Evolutionary conservation across 768 basidiomycete species (phyloP).

Genomic region (Kwoniella pini): DNA sequence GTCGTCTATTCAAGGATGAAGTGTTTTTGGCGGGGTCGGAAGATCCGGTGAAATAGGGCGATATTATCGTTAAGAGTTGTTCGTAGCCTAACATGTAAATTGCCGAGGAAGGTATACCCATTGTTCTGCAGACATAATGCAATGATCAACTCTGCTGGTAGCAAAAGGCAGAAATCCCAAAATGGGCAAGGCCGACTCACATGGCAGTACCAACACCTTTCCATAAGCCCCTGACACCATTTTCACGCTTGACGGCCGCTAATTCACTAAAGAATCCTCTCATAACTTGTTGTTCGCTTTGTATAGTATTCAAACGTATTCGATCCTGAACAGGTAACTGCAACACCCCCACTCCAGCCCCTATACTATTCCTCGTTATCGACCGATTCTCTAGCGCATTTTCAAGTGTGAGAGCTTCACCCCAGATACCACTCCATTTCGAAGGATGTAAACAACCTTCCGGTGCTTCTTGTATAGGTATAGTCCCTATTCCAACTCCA

Average conservation of each 20-base stretch:
- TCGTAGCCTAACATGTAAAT: constrained; percentile 96
- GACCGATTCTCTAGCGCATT: constrained; percentile 29
- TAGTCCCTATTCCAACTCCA: not conserved
- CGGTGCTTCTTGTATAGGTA: constrained; percentile 33
- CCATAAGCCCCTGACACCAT: constrained; percentile 84
- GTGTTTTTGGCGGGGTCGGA: constrained; percentile 31
- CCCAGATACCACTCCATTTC: constrained; percentile 55
- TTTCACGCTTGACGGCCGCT: constrained; percentile 69
- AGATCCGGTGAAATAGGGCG: constrained; percentile 37
- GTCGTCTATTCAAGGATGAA: constrained; percentile 31
- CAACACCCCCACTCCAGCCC: constrained; percentile 16
- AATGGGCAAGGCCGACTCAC: constrained; percentile 59
- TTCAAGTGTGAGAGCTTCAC: constrained; percentile 46
- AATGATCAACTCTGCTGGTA: not conserved
- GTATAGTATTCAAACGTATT: not conserved
- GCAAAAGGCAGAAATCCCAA: not conserved
- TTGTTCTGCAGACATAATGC: constrained; percentile 61
- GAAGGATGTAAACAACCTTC: constrained; percentile 49
- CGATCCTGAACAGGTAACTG: constrained; percentile 21
- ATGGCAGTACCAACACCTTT: constrained; percentile 90
- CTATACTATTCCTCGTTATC: constrained; percentile 18
- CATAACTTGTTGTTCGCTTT: constrained; percentile 61
- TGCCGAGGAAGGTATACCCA: constrained; percentile 88
- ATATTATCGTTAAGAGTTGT: constrained; percentile 60
- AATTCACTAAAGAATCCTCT: constrained; percentile 74